Percentiles rank a stretch among this genome's conserved stretches.
These are phyloP conservation scores for Rossbeevera mucosa DNA, from an alignment of 768 basidiomycete genomes.

Conservation along the genomic window DNA sequence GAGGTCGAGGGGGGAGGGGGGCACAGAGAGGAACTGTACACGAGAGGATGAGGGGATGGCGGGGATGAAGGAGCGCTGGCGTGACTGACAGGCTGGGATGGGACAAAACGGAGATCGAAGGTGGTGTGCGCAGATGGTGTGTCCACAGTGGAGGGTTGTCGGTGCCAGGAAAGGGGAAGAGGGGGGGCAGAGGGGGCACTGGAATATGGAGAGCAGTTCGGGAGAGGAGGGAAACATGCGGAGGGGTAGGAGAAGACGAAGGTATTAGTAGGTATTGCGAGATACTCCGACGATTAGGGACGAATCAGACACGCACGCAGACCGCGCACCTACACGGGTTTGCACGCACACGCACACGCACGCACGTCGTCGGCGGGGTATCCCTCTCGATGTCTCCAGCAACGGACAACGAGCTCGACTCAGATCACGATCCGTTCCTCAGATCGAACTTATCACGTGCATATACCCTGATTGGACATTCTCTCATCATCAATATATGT, in stretches of 20 bases:
- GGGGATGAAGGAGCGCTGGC: constrained; percentile 19
- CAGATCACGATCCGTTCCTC: constrained; percentile 27
- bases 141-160: constrained; percentile 72
- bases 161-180: constrained; percentile 39
- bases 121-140: constrained; percentile 71
- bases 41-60: constrained; percentile 40
- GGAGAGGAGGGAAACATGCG: constrained; percentile 21
- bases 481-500: too few species aligned
- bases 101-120: constrained; percentile 32
- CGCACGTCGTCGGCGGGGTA: constrained; percentile 27
- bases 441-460: constrained; percentile 29
- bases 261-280: constrained; percentile 10
- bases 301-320: constrained; percentile 19
- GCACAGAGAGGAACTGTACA: constrained; percentile 34
- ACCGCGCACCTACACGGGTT: constrained; percentile 9
- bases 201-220: constrained; percentile 38
- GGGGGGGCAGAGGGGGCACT: constrained; percentile 52
- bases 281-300: constrained; percentile 13
- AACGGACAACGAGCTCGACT: constrained; percentile 10
- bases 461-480: constrained; percentile 7
- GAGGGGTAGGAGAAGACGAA: neutral
- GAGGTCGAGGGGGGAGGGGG: constrained; percentile 18
- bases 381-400: constrained; percentile 20
- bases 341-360: constrained; percentile 6
- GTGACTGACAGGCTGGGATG: constrained; percentile 32